These are phyloP conservation scores for Ophiosphaerella korrae DNA, from an alignment of 2,329 filamentous ascomycete species.

Conservation along the genomic window DNA sequence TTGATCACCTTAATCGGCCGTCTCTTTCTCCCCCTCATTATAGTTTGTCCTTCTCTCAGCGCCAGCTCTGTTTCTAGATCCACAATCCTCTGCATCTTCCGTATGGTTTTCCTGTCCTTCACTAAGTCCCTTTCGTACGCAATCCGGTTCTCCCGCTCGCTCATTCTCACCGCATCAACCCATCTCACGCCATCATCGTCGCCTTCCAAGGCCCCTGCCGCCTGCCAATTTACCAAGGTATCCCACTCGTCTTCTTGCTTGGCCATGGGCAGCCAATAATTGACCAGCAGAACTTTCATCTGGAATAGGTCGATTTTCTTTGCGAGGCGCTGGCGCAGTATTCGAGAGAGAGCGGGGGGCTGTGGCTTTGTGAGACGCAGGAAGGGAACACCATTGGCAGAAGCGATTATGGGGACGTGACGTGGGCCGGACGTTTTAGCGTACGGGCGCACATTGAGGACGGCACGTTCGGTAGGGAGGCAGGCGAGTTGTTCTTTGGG, in stretches of 20 bases:
- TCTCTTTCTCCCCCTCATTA: conserved; percentile 34
- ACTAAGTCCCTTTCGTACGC: conserved; percentile 23
- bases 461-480: conserved; percentile 43
- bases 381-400: conserved; percentile 65
- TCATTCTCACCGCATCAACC: conserved; percentile 32
- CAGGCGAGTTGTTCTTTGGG: conserved; percentile 31
- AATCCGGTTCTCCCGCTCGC: conserved; percentile 17
- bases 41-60: conserved; percentile 44
- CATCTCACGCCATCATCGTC: conserved; percentile 32
- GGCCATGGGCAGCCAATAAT: conserved; percentile 49
- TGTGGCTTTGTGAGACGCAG: conserved; percentile 71
- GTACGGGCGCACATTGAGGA: conserved; percentile 60
- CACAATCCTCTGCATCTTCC: conserved; percentile 54
- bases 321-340: conserved; percentile 60
- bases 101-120: conserved; percentile 41
- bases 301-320: conserved; percentile 52
- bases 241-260: conserved; percentile 58
- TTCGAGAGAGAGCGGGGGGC: conserved; percentile 61
- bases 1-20: conserved; percentile 28
- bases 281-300: conserved; percentile 47
- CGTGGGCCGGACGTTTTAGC: conserved; percentile 58
- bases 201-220: background rate
- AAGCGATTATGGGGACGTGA: conserved; percentile 64
- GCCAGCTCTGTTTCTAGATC: conserved; percentile 54
- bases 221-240: conserved; percentile 31